These are phyloP conservation scores for Solanum phureja DNA, from an alignment of 257 asterid genomes.

Conservation along the genomic window DNA sequence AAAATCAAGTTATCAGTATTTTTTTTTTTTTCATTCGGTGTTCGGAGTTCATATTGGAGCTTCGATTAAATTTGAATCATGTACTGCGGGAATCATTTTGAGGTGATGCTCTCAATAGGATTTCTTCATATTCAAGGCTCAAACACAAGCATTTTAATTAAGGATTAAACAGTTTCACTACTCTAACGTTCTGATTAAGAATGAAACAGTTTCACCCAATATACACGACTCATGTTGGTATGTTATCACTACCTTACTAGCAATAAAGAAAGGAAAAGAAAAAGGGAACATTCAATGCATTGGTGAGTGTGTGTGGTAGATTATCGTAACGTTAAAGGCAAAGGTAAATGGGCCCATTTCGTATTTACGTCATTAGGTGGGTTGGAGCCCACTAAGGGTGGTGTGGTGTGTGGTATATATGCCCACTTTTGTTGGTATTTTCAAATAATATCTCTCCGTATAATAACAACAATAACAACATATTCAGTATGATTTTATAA, in stretches of 20 bases:
- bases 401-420: conserved; percentile 27
- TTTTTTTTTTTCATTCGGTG: not conserved
- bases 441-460: conserved; percentile 16
- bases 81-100: no score
- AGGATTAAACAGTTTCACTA: rapidly evolving
- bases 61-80: rapidly evolving
- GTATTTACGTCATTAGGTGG: conserved; percentile 40
- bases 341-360: conserved; percentile 15
- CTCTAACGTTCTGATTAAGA: no score
- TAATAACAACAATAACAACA: no score
- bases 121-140: no score
- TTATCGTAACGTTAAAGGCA: not conserved
- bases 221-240: not conserved
- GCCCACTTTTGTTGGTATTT: conserved; percentile 12
- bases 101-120: no score
- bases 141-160: not conserved
- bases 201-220: no score
- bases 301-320: not conserved
- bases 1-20: not conserved
- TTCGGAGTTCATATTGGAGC: not conserved
- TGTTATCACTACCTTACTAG: not conserved
- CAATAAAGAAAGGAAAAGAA: not conserved
- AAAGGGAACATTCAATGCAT: not conserved
- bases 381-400: conserved; percentile 45
- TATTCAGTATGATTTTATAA: no score